Base-by-base conservation (phyloP, 2,329 filamentous ascomycete genomes). In the Ceratocystis papillata region DNA sequence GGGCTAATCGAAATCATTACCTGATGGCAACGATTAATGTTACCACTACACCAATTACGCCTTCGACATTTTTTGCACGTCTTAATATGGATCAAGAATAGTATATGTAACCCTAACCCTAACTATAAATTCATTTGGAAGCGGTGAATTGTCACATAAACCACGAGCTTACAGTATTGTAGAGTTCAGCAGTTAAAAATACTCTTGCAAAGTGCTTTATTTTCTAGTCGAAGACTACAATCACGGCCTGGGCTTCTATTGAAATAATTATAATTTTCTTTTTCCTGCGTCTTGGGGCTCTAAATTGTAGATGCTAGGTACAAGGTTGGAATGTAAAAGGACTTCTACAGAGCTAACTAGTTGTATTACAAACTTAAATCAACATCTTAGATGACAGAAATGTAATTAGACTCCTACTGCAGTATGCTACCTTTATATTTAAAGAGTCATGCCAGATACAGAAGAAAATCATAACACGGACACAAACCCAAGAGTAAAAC, bases 1-100 rank as follows among this genome's bases (percentile, higher is more conserved):
- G 62, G 62, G 62, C 62, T 64, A 64, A 55, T 64, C 48, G 62
- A 63, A 63, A 63, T 63, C 62, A 63, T 63, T 63, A 50, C 44
- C 46, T 6, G 62, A 63, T 62, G 59, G 59, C 59, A 62, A 62
- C 59, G 59, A 62, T 62, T 62, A 62, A 62, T 62, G 59, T 62
- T 62, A 62, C 59, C 59, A 62, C 59, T 62, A 62, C 59, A 62
- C 59, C 59, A 62, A 57, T 57, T 57, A 57, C 50, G 50, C 50
- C 25, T 57, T 57, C 0, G 8, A 28, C 28, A 1, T 25, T 3
- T 3, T 2, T 1, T 28, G 3, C 5, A 2, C 1, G 20, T 15
- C 10, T 17, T 57, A 57, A 5, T 17, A 12, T 57, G 25, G 15
- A 4, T 1, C 12, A 57, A 57, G 22, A 57, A 0, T 20, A n/a